Percentiles rank a stretch among this genome's conserved stretches.
Conservation (phyloP, 176 grass and related monocot species). For the Bromus sterilis region DNA sequence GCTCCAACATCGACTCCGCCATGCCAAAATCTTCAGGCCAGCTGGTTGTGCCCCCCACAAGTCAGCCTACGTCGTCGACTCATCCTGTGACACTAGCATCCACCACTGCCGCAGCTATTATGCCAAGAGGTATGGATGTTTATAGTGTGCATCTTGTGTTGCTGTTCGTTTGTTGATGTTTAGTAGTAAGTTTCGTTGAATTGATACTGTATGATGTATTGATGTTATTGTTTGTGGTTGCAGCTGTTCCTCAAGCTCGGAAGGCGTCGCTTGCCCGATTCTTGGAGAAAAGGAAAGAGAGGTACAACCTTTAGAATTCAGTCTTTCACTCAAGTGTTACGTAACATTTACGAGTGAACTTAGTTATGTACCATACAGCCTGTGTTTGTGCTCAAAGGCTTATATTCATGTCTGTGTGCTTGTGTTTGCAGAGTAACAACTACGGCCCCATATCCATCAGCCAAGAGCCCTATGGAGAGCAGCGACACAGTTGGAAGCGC, state of each 20-base stretch:
- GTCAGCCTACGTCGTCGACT: slow-evolving; percentile 15
- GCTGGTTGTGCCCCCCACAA: slow-evolving; percentile 30
- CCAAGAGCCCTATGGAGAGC: slow-evolving; percentile 54
- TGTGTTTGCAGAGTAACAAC: slow-evolving; percentile 54
- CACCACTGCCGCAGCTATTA: slow-evolving; percentile 31
- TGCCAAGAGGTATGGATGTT: slow-evolving; percentile 72
- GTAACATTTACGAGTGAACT: background rate
- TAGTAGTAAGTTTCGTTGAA: background rate
- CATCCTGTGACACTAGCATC: slow-evolving; percentile 12
- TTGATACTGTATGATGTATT: background rate
- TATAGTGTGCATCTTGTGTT: background rate
- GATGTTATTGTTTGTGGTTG: slow-evolving; percentile 4
- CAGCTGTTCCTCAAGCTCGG: slow-evolving; percentile 92
- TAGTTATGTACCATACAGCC: background rate
- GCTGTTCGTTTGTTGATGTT: background rate
- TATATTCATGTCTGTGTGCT: background rate
- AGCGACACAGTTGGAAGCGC: slow-evolving; percentile 36
- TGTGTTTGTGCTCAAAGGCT: background rate
- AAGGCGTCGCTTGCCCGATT: slow-evolving; percentile 87
- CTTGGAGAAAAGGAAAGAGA: slow-evolving; percentile 89
- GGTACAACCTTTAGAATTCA: slow-evolving; percentile 25
- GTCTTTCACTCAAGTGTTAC: background rate
- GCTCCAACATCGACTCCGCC: slow-evolving; percentile 44
- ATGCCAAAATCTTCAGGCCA: slow-evolving; percentile 35
- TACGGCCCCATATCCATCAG: slow-evolving; percentile 43